Conservation (phyloP, 305 asterid species). For the Solanum hybrid region DNA sequence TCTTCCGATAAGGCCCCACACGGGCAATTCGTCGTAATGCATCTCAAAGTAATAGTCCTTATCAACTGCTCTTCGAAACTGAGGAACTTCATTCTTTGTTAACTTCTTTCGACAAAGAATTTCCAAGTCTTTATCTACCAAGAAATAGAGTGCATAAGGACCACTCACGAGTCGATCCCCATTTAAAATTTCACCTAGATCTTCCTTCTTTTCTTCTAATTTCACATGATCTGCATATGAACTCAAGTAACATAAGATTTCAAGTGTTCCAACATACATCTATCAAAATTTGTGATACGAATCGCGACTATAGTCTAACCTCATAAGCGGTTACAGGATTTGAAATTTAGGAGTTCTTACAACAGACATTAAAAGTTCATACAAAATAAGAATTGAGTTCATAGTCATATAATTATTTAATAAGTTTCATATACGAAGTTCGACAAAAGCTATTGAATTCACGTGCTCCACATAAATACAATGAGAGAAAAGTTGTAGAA, state of each 20-base stretch:
- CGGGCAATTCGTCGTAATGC: constrained; percentile 32
- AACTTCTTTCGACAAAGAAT: constrained; percentile 21
- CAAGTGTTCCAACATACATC: background rate
- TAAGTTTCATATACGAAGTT: background rate
- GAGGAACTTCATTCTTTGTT: constrained; percentile 18
- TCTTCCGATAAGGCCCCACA: constrained; percentile 33
- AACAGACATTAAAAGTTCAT: background rate
- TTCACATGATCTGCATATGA: constrained; percentile 15
- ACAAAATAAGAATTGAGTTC: background rate
- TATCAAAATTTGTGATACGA: background rate
- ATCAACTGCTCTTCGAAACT: constrained; percentile 23
- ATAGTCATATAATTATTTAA: background rate
- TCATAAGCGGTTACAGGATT: background rate
- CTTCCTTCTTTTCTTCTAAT: constrained; percentile 20
- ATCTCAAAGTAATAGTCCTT: constrained; percentile 33
- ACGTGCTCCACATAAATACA: background rate
- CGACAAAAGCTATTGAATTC: background rate
- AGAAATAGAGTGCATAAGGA: constrained; percentile 29
- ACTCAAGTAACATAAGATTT: background rate
- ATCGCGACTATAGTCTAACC: background rate
- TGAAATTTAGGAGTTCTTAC: background rate
- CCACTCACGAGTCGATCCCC: constrained; percentile 25
- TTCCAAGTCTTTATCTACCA: constrained; percentile 17
- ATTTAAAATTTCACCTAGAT: constrained; percentile 24
- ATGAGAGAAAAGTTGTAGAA: background rate